Evolutionary conservation across 176 grass and related monocot species (phyloP).

Genomic region (Oropetium thomaeum): DNA sequence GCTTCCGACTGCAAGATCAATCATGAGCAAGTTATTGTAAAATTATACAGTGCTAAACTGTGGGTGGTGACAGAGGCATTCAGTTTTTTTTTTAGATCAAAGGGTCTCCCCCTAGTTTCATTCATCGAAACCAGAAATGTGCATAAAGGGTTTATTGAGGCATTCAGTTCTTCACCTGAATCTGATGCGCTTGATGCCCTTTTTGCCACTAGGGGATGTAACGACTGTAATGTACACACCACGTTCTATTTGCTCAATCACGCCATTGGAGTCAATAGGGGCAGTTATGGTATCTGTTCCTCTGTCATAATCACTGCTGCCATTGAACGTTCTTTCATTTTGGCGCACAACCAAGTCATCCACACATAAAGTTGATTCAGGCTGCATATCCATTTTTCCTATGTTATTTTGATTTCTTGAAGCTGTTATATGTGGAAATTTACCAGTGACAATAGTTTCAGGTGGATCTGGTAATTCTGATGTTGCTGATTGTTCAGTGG

Average conservation of each 20-base stretch:
- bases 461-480: slow-evolving; percentile 36
- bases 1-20: slow-evolving; percentile 65
- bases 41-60: not conserved
- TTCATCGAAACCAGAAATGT: too few relatives aligned
- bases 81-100: too few relatives aligned
- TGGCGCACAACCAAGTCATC: slow-evolving; percentile 10
- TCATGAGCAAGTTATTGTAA: not conserved
- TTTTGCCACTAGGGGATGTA: slow-evolving; percentile 64
- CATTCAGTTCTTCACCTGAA: slow-evolving; percentile 59
- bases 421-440: slow-evolving; percentile 17
- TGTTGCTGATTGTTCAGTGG: slow-evolving; percentile 18
- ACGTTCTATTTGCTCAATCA: slow-evolving; percentile 59
- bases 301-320: slow-evolving; percentile 15
- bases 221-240: slow-evolving; percentile 76
- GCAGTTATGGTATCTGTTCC: slow-evolving; percentile 23
- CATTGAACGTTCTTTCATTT: slow-evolving; percentile 20
- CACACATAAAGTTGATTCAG: not conserved
- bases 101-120: too few relatives aligned
- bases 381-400: slow-evolving; percentile 12
- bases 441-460: slow-evolving; percentile 5
- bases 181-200: slow-evolving; percentile 68
- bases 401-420: slow-evolving; percentile 10
- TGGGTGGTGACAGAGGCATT: not conserved
- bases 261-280: slow-evolving; percentile 40
- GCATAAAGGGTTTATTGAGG: too few relatives aligned